Evolutionary conservation across 352 stramenopile species (phyloP), one percentile per base, ranked within the genome.

Genomic region (Pythium grandisporangium): DNA sequence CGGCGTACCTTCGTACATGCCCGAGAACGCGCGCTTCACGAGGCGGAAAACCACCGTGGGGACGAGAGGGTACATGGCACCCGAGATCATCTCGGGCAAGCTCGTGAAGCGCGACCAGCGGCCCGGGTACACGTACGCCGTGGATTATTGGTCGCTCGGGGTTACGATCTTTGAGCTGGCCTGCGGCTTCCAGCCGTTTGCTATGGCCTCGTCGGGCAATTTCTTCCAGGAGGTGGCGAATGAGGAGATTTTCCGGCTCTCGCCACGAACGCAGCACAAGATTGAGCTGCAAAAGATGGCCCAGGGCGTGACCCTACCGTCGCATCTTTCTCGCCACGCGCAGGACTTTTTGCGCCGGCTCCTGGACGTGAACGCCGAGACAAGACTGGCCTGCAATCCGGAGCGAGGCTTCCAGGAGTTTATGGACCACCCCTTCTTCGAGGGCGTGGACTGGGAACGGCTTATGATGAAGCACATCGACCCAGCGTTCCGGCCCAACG

Each of bases 51-150:
- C 72, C 10, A 86, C 73, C 3, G 86, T 96, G 19, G 85, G 85
- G 4, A 95, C 83, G 8, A 68, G 84, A 46, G 85, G 83, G 2
- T 95, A 96, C 60, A 93, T 95, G 83, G 81, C 82, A n/a, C 83
- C 82, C 3, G 85, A 96, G 50, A 91, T 96, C 52, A 88, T 94
- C 22, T 85, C 74, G 0, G 77, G 84, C 22, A 86, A 94, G 45
- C 58, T 84, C n/a, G 63, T 90, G 29, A 80, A 84, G 40, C 66
- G 76, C 17, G 68, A 85, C 21, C 72, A 93, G 53, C 72, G 75
- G 2, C 70, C 73, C 3, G 82, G 82, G 4, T 92, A 92, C 49
- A 87, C 71, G 16, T 77, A 57, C 34, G 69, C 73, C 10, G 71
- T 90, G 17, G 75, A 90, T 51, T 89, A 78, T 49, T 90, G 77